Conservation (phyloP, 2,329 filamentous ascomycete genomes). For the Akanthomyces muscarius region DNA sequence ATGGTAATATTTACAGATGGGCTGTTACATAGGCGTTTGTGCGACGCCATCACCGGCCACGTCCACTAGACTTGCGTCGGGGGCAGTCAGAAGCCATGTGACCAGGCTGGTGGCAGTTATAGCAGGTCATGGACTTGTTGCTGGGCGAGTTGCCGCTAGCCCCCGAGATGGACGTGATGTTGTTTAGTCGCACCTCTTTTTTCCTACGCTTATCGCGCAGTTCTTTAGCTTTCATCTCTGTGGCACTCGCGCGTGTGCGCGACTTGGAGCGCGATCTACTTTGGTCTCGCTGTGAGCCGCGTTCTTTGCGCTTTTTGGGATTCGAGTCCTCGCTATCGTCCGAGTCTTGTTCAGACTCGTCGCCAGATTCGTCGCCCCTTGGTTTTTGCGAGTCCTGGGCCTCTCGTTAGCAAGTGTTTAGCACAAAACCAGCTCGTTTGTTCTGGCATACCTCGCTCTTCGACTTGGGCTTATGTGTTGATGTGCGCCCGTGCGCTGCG, state of each 20-base stretch:
- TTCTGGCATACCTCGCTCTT: slow-evolving; percentile 28
- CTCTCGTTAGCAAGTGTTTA: background rate
- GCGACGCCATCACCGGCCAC: background rate
- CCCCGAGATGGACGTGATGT: slow-evolving; percentile 57
- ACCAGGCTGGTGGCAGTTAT: slow-evolving; percentile 57
- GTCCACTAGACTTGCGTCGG: slow-evolving; percentile 22
- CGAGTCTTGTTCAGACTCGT: slow-evolving; percentile 25
- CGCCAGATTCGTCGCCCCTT: slow-evolving; percentile 19
- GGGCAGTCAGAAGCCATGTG: slow-evolving; percentile 58
- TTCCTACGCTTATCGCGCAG: slow-evolving; percentile 57
- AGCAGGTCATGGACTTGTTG: slow-evolving; percentile 44
- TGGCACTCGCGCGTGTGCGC: slow-evolving; percentile 24
- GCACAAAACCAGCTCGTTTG: background rate
- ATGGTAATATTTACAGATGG: background rate
- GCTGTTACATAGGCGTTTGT: background rate
- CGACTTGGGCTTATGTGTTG: slow-evolving; percentile 30
- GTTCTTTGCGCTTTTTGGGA: slow-evolving; percentile 27
- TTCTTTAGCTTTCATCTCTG: slow-evolving; percentile 38
- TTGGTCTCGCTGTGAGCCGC: slow-evolving; percentile 21
- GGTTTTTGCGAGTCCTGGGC: slow-evolving; percentile 22
- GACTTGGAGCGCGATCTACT: slow-evolving; percentile 33
- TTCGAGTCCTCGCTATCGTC: slow-evolving; percentile 22
- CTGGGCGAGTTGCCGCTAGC: slow-evolving; percentile 27
- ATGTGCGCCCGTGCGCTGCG: slow-evolving; percentile 33
- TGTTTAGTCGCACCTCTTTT: slow-evolving; percentile 64